Evolutionary conservation across 192 early-diverging fungal genomes (phyloP), one percentile per base, ranked within the genome.

Genomic region (Spizellomyces punctatus): DNA sequence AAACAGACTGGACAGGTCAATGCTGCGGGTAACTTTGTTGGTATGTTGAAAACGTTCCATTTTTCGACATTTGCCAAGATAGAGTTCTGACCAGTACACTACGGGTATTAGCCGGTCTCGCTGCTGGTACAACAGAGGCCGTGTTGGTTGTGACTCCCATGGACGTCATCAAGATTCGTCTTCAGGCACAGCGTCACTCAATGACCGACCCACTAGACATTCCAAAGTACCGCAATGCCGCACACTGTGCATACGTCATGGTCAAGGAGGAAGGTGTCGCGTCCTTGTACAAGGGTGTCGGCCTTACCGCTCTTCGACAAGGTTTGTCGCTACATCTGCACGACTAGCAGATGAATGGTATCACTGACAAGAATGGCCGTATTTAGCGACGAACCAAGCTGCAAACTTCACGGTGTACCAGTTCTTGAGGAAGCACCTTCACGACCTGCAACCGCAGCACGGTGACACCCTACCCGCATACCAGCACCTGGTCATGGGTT

Each of bases 361-460:
- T 55, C 16, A n/a, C 19, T 55, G 16, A 55, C 16, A n/a, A 19
- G 16, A 3, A 55, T 46, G 72, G 21, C 14, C 6, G 2, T 7
- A 3, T 36, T 36, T 36, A 91, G 93, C 91, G 47, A 96, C 93
- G 65, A 99, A 99, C 87, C 96, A 99, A 78, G 96, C 95, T 58
- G 96, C 92, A 76, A 99, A 99, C 87, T 99, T 99, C 79, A 97
- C 96, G 2, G 93, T 92, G 21, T 99, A 97, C 83, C 93, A 95
- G 59, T 92, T 92, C 77, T 85, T 99, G 76, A 97, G 96, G 81
- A 88, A 86, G 17, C 79, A 85, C 36, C 89, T 93, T 6, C 82
- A 88, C 72, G 83, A 85, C 10, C 17, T 85, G 14, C 96, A 99
- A 64, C 78, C 76, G 21, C 72, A 81, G 47, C 54, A 47, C 50